phyloP scores from a whole-genome alignment of 306 rosid genomes.

The Fragaria iinumae region DNA sequence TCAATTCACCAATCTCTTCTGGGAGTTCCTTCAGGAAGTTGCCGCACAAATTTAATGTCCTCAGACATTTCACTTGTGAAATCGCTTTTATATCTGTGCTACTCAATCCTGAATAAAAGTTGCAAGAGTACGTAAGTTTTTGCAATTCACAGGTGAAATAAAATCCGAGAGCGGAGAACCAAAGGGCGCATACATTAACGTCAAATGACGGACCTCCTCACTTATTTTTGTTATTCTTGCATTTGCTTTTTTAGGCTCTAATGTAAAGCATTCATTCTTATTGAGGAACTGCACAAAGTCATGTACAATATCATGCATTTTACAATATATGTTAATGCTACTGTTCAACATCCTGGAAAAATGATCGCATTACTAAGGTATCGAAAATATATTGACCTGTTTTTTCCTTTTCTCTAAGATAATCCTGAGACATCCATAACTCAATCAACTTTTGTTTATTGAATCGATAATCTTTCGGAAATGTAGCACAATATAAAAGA shows the following conservation, averaged over 20 bases:
- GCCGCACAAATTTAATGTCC: too few species aligned
- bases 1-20: background rate
- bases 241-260: background rate
- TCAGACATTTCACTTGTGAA: too few species aligned
- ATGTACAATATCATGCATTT: background rate
- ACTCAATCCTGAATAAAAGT: too few species aligned
- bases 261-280: background rate
- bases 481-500: too few species aligned
- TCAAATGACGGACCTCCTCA: background rate
- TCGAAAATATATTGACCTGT: too few species aligned
- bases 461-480: too few species aligned
- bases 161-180: background rate
- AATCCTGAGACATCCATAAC: too few species aligned
- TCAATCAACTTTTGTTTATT: too few species aligned
- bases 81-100: too few species aligned
- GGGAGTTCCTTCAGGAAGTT: background rate
- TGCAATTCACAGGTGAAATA: background rate
- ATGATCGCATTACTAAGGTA: too few species aligned
- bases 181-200: background rate
- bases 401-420: too few species aligned
- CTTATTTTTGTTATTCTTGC: background rate
- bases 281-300: background rate
- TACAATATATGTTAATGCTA: fast-evolving
- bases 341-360: too few species aligned
- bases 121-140: background rate